Evolutionary conservation across 2,329 filamentous ascomycete species (phyloP), one percentile per base, ranked within the genome.

Genomic region (Colletotrichum siamense): DNA sequence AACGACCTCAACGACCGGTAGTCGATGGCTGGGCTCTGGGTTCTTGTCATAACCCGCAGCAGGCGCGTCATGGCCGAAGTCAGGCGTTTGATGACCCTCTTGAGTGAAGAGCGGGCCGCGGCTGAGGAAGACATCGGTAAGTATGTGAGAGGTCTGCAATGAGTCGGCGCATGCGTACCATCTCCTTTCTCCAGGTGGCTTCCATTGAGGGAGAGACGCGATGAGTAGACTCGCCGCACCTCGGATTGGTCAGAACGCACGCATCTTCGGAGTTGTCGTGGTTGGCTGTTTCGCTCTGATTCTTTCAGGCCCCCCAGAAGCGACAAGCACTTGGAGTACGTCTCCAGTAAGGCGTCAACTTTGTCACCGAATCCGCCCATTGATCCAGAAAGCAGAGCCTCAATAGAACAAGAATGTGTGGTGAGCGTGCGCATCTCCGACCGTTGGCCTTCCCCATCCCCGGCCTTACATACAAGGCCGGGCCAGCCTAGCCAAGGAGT

Each of bases 1-100:
- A 91, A 79, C 8, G 86, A 84, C 75, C 87, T 81, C 32, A 91
- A 83, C 4, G 87, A 87, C 30, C 85, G 83, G 76, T 88, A 90
- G 80, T 89, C 87, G 57, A 89, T 79, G 32, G 79, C 79, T 2
- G 83, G 84, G 44, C 79, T 79, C 61, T 83, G 80, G 18, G 81
- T 80, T 39, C 81, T 82, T 72, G 80, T 83, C 18, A 84, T 84
- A 52, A 84, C 78, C n/a, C 81, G 80, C 67, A 88, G 80, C 8
- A 88, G 80, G 18, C 82, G 83, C n/a, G 83, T 79, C 65, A 90
- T 84, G 18, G 86, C 86, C 9, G 82, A 82, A 64, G 83, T 86
- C 44, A 91, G 82, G 59, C 84, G 87, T 74, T 84, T 85, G 26
- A 89, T 80, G 57, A 90, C 82, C 24, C 82, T 83, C 72, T 82